Base-by-base conservation (phyloP, 805 yeast genomes). In the Debaryomyces tyrocola region DNA sequence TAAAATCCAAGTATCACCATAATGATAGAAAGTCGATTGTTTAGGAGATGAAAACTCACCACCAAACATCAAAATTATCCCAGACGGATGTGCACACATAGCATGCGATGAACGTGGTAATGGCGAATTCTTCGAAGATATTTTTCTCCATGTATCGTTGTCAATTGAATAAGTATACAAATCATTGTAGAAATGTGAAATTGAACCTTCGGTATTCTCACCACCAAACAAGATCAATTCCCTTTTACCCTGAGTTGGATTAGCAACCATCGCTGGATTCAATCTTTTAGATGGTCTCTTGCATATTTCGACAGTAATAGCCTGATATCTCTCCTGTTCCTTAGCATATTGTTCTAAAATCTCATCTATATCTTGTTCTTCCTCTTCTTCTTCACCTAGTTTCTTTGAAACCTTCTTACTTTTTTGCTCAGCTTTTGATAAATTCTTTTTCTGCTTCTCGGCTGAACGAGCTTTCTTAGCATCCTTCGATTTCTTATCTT, bases 31-130 rank as follows among this genome's bases (percentile, higher is more conserved):
- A 0, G 97, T 90, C 42, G 89, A 82, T 64, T 92, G 99, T 58
- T 92, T 92, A 3, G 98, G 98, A 12, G 96, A 87, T 1, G 97
- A 88, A 57, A 94, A 92, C 67, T 92, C 99, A 58, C 99, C 99
- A 41, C 98, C 99, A 69, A 90, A 94, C 74, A 92, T 67, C 49
- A 92, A 64, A 21, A 89, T 78, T 2, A 91, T 72, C 9, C 98
- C 98, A 2, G 90, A 82, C 1, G 97, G 96, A 66, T 92, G 98
- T 0, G 88, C 85, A 51, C 91, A 84, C 89, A 91, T 87, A 1
- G 96, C 87, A 55, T 95, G 97, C 0, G 97, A 90, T 0, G 96
- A 87, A 51, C 99, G 73, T 1, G 97, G 96, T 61, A 91, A 79
- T 12, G 99, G 99, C 0, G 95, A 67, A 60, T 92, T 92, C 56